phyloP scores from a whole-genome alignment of 1,284 basidiomycete species.

The Vanrija humicola region DNA sequence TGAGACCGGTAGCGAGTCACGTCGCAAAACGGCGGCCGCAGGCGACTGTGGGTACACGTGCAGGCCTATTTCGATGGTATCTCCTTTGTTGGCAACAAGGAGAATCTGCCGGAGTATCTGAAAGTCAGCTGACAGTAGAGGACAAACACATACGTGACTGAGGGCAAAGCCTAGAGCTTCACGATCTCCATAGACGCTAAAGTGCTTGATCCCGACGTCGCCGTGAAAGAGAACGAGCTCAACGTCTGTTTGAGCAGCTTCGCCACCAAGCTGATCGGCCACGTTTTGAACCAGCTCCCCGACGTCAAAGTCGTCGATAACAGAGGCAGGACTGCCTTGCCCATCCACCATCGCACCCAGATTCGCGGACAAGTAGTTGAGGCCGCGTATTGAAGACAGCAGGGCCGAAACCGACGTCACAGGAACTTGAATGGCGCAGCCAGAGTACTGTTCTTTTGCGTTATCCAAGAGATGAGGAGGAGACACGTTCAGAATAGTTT shows the following conservation, averaged over 20 bases:
- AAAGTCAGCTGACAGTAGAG: background rate
- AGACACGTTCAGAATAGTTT: slow-evolving; percentile 79
- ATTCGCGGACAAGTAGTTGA: slow-evolving; percentile 84
- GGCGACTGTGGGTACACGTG: slow-evolving; percentile 55
- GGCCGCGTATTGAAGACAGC: slow-evolving; percentile 80
- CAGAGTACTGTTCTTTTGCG: slow-evolving; percentile 84
- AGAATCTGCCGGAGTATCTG: slow-evolving; percentile 83
- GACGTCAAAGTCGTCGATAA: slow-evolving; percentile 56
- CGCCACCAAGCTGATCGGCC: slow-evolving; percentile 77
- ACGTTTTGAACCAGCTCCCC: slow-evolving; percentile 68
- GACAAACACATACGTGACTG: slow-evolving; percentile 63
- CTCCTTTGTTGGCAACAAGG: slow-evolving; percentile 61
- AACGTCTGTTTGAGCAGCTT: slow-evolving; percentile 74
- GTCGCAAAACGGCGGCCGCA: slow-evolving; percentile 16
- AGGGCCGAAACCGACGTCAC: slow-evolving; percentile 81
- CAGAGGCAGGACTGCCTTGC: background rate
- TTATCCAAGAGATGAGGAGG: slow-evolving; percentile 84
- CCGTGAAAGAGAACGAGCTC: slow-evolving; percentile 85
- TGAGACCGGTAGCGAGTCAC: too few relatives aligned
- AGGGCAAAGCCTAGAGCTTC: slow-evolving; percentile 73
- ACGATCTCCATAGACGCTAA: slow-evolving; percentile 78
- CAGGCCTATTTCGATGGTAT: slow-evolving; percentile 86
- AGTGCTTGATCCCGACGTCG: slow-evolving; percentile 76
- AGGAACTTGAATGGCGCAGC: slow-evolving; percentile 76
- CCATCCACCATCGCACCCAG: slow-evolving; percentile 43